Evolutionary conservation across 2,329 filamentous ascomycete genomes (phyloP), one percentile per base, ranked within the genome.

Genomic region (Fusarium caatingaense): DNA sequence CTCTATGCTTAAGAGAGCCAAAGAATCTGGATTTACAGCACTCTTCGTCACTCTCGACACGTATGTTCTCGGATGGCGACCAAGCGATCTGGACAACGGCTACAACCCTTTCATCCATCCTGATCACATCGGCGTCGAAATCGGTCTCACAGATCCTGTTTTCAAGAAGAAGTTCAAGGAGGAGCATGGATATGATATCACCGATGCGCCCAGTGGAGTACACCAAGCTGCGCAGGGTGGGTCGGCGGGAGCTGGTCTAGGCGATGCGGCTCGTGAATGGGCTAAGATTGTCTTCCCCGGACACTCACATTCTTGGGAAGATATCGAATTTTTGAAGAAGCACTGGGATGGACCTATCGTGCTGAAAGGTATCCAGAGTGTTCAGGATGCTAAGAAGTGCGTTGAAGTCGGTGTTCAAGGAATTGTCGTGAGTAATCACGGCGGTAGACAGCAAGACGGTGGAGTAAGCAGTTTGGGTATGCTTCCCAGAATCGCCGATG

Each of bases 21-120:
- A 51, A 23, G 51, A 41, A 16, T 58, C 61, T 11, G 61, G 61
- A 1, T 64, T 64, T 11, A 30, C 61, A 2, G 37, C 60, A 3
- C 40, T 64, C 2, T 64, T 64, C 16, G 61, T 64, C 23, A 64
- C 61, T 0, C 51, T 64, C 3, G 61, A 64, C 10, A 64, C 61
- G 0, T 64, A 65, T 11, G 61, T 64, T 8, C 60, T 64, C 0
- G 61, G 60, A 12, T 64, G 61, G 61, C 61, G 61, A 8, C 61
- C 61, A 1, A 64, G 45, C 6, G 61, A 64, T 25, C 1, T 69
- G 1, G 66, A 69, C 13, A 69, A 70, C 8, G 67, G 62, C 2
- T 69, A 69, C 20, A 70, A 70, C 13, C 66, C 66, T 1, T 69
- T 69, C 10, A 67, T 69, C 1, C 67, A 70, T 8, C 66, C 66